phyloP scores from a whole-genome alignment of 495 filamentous ascomycete species.

The Neurospora hispaniola region DNA sequence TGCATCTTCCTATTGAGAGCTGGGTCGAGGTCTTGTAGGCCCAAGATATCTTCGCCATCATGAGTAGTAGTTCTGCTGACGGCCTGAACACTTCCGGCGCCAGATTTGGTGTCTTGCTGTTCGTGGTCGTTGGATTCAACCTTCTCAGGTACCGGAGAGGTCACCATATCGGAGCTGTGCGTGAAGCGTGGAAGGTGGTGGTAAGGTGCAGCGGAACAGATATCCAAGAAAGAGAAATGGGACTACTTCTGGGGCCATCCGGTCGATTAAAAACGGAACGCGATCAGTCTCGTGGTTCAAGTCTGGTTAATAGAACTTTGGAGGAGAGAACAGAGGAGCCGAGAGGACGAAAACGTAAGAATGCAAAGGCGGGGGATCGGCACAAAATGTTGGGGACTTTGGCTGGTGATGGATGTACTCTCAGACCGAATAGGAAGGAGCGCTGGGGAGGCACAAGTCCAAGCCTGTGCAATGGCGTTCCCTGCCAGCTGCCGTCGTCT shows the following conservation, averaged over 20 bases:
- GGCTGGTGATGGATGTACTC: neutral
- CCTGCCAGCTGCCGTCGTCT: neutral
- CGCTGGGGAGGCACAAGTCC: neutral
- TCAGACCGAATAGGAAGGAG: neutral
- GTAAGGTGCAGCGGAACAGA: neutral
- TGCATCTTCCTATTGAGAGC: slow-evolving; percentile 58
- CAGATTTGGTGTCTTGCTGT: neutral
- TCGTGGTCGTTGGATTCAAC: neutral
- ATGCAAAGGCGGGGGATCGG: neutral
- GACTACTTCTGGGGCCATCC: neutral
- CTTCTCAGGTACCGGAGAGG: neutral
- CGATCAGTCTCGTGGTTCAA: neutral
- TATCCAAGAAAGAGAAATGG: neutral
- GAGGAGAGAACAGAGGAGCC: neutral
- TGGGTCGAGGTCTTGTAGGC: slow-evolving; percentile 45
- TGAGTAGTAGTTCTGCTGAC: neutral
- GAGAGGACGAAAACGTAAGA: neutral
- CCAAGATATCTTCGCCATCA: slow-evolving; percentile 35
- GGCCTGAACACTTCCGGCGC: neutral
- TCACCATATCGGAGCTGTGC: neutral
- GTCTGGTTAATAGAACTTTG: neutral
- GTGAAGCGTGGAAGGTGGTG: neutral
- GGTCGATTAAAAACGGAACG: neutral
- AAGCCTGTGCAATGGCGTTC: neutral
- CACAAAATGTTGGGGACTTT: neutral